A percentile compares a stretch with the other conserved stretches of the same genome.
Evolutionary conservation across 2,329 filamentous ascomycete species (phyloP).

Genomic region (Fusarium verrucosum): DNA sequence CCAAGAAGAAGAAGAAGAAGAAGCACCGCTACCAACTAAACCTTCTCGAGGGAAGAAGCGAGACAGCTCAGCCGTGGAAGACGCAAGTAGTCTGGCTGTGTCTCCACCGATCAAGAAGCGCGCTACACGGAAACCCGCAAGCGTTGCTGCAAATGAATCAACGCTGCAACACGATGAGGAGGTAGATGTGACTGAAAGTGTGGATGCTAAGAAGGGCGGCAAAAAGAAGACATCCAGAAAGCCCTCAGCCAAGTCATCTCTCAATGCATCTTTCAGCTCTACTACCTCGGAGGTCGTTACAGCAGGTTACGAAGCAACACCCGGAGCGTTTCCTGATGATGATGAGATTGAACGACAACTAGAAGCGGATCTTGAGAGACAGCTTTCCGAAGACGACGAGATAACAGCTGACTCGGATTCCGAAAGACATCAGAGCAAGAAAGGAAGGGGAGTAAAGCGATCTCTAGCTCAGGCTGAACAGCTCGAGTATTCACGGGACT

Average conservation of each 20-base stretch:
- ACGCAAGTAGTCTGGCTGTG: slow-evolving; percentile 53
- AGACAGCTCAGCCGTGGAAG: slow-evolving; percentile 66
- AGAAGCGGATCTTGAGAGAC: slow-evolving; percentile 70
- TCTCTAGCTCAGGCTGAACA: slow-evolving; percentile 42
- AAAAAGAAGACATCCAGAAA: slow-evolving; percentile 54
- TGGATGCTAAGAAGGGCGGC: slow-evolving; percentile 43
- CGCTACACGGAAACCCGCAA: slow-evolving; percentile 61
- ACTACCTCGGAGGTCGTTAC: slow-evolving; percentile 62
- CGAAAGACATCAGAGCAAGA: slow-evolving; percentile 51
- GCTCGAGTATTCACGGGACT: slow-evolving; percentile 51
- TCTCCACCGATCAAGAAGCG: slow-evolving; percentile 68
- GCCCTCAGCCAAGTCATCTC: slow-evolving; percentile 52
- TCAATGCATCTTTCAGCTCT: slow-evolving; percentile 59
- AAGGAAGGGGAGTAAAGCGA: slow-evolving; percentile 44
- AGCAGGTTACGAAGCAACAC: slow-evolving; percentile 53
- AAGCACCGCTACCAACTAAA: slow-evolving; percentile 45
- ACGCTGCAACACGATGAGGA: slow-evolving; percentile 52
- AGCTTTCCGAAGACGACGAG: slow-evolving; percentile 63
- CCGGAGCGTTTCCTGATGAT: slow-evolving; percentile 63
- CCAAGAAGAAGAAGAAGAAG: slow-evolving; percentile 41
- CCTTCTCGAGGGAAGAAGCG: slow-evolving; percentile 68
- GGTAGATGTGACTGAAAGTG: slow-evolving; percentile 52
- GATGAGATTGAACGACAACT: slow-evolving; percentile 73
- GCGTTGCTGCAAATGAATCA: slow-evolving; percentile 54
- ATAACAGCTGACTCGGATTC: slow-evolving; percentile 58